These are phyloP conservation scores for Kuraishia ogatae DNA, from an alignment of 805 yeast genomes.

Conservation along the genomic window DNA sequence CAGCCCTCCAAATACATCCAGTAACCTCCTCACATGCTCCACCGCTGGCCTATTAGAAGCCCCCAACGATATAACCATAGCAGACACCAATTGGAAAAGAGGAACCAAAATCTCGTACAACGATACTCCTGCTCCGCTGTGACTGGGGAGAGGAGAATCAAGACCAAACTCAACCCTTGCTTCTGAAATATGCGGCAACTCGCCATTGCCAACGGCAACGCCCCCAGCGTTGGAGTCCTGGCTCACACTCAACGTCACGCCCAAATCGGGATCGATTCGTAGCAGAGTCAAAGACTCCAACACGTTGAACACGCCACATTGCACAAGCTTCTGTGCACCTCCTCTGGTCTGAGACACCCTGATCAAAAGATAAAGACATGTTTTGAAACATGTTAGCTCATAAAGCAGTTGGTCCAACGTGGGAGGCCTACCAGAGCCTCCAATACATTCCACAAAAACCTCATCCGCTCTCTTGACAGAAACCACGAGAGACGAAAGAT, in stretches of 20 bases:
- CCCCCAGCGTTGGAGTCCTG: constrained; percentile 11
- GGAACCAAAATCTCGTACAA: constrained; percentile 65
- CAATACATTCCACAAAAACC: constrained; percentile 32
- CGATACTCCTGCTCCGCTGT: constrained; percentile 26
- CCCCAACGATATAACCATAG: constrained; percentile 68
- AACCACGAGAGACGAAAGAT: constrained; percentile 55
- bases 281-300: constrained; percentile 50
- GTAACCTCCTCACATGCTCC: constrained; percentile 39
- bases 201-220: not conserved
- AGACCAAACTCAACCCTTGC: not conserved
- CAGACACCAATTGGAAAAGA: constrained; percentile 59
- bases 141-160: not conserved
- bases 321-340: constrained; percentile 74
- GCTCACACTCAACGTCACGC: constrained; percentile 43
- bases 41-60: constrained; percentile 59
- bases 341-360: constrained; percentile 66
- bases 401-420: constrained; percentile 50
- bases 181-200: not conserved
- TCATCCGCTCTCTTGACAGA: constrained; percentile 66
- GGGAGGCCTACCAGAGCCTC: constrained; percentile 6
- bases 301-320: constrained; percentile 61
- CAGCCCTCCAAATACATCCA: constrained; percentile 44
- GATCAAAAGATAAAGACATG: constrained; percentile 58
- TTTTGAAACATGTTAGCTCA: constrained; percentile 71
- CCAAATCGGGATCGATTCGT: constrained; percentile 71